phyloP scores from a whole-genome alignment of 306 rosid species.

The Fagus sylvatica region DNA sequence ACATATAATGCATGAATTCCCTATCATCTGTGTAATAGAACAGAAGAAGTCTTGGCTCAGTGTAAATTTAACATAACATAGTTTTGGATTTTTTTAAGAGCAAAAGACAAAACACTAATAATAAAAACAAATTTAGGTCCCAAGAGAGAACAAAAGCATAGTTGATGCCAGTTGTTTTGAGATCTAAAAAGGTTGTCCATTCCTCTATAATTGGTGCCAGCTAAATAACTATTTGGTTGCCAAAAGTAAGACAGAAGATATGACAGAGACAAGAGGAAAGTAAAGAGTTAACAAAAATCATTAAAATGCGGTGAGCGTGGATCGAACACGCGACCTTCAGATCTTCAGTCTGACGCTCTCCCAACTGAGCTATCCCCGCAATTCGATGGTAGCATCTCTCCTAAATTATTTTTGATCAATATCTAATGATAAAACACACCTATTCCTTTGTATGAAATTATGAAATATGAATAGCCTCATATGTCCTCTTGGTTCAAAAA shows the following conservation, averaged over 20 bases:
- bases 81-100: neutral
- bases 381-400: too few relatives aligned
- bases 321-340: conserved; percentile 6
- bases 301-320: conserved; percentile 11
- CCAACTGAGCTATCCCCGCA: conserved; percentile 33
- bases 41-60: neutral
- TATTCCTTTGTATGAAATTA: too few relatives aligned
- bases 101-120: neutral
- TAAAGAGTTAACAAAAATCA: too few relatives aligned
- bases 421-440: too few relatives aligned
- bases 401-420: too few relatives aligned
- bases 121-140: neutral
- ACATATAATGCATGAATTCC: too few relatives aligned
- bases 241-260: neutral
- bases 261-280: neutral
- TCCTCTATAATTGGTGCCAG: conserved; percentile 38
- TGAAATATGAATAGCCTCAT: too few relatives aligned
- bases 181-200: conserved; percentile 40
- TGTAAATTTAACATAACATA: neutral
- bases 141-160: conserved; percentile 15
- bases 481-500: too few relatives aligned
- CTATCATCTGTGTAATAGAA: too few relatives aligned
- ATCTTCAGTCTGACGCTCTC: conserved; percentile 18
- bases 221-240: conserved; percentile 38
- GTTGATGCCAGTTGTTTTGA: conserved; percentile 15